These are phyloP conservation scores for Lathyrus oleraceus DNA, from an alignment of 306 rosid species.

Conservation along the genomic window DNA sequence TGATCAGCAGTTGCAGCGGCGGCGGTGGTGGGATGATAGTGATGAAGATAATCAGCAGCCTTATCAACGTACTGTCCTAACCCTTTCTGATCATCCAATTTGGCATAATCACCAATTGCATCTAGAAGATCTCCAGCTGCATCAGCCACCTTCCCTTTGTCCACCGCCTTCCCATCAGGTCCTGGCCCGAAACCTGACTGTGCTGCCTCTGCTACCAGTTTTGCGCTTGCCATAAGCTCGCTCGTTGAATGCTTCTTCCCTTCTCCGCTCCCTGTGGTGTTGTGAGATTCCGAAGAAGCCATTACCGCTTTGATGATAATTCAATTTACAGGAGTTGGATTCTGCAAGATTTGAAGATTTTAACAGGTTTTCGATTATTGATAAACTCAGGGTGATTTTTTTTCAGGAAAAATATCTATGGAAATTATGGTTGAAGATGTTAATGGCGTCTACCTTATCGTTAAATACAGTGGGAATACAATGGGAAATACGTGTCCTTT, in stretches of 20 bases:
- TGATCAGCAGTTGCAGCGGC: not conserved
- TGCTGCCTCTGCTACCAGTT: conserved; percentile 48
- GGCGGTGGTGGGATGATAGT: conserved; percentile 1
- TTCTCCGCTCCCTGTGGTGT: not conserved
- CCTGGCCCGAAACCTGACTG: conserved; percentile 7
- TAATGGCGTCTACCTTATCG: not conserved
- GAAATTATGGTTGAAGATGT: conserved; percentile 2
- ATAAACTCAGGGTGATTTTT: not conserved
- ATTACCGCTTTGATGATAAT: not conserved
- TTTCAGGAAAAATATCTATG: not conserved
- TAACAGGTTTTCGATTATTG: not conserved
- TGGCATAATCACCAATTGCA: conserved; percentile 44
- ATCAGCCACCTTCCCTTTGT: conserved; percentile 46
- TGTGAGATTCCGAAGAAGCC: not conserved
- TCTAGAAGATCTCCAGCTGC: conserved; percentile 43
- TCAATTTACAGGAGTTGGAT: not conserved
- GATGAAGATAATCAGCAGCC: conserved; percentile 50
- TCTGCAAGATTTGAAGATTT: not conserved
- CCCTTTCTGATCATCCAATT: conserved; percentile 48
- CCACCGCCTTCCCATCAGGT: conserved; percentile 29
- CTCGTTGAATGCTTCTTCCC: not conserved
- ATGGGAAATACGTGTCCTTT: not conserved
- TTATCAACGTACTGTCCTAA: conserved; percentile 43
- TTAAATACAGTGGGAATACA: not conserved
- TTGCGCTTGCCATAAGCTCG: conserved; percentile 27